Base-by-base conservation (phyloP, 2,329 filamentous ascomycete genomes). In the Xylariaceae sp. region DNA sequence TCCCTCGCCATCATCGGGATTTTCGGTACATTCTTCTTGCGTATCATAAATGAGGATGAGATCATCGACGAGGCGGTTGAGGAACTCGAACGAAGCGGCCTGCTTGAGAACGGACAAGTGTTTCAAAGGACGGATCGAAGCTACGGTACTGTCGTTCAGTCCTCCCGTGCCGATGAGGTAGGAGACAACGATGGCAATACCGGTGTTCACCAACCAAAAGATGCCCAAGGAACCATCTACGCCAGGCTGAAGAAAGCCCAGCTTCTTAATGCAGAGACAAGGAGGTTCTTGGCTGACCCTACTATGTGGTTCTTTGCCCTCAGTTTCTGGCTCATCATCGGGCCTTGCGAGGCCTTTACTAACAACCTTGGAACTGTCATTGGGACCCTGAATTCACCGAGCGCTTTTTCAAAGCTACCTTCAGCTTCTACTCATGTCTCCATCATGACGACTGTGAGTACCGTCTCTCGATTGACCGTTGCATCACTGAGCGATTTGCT, bases 331-430 rank as follows among this genome's bases (percentile, higher is more conserved):
- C 82, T 97, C 63, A 90, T 96, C 67, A 90, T 92, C 56, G 94
- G 94, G 0, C 93, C 94, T 0, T 93, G 92, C n/a, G 94, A 99
- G 75, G 90, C 93, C 9, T 99, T 97, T 73, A 92, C 97, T 76
- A 99, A 97, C 76, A 99, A 97, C 68, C 79, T 99, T 8, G 94
- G 94, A 42, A 97, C 92, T 23, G 88, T 99, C 62, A 92, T 97
- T 67, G 88, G 89, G 66, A 96, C 93, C 0, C 79, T 97, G 2
- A 90, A 89, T 50, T 82, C 82, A 11, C 86, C 84, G 15, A 73
- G 76, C 5, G 71, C 80, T 15, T 72, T 77, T 51, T 72, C 74
- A 53, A 66, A 72, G 2, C 71, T 76, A 56, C 85, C 88, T 52
- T 83, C 89, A 53, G 82, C 89, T 45, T 85, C 92, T 58, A 97